Evolutionary conservation across 164 flowering plant species (phyloP), one percentile per base, ranked within the genome.

Genomic region (Protea cynaroides): DNA sequence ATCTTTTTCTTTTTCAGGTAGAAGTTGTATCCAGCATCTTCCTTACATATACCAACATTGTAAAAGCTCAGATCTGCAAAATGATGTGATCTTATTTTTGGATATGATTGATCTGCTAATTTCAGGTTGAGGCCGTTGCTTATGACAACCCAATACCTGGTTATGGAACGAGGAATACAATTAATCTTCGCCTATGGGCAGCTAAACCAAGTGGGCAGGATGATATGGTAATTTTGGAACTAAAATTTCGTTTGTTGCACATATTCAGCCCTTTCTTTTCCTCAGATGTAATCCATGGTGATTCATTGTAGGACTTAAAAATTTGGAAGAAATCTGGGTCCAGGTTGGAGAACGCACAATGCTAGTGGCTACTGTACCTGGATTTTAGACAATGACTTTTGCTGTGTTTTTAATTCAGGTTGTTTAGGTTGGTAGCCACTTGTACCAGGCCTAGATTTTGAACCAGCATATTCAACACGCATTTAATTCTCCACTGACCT

Each of bases 71-170:
- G 25, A 7, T 53, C 0, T 53, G 56, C 58, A 8, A 11, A 21
- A 53, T 37, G 59, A n/a, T 8, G 7, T 51, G 15, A 23, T 12
- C n/a, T 55, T 55, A 4, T 9, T 51, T 15, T 29, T 50, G 23
- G 44, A 34, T 25, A 23, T 72, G 56, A 47, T 56, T 62, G 44
- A 18, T n/a, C 21, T 59, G 56, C 57, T 37, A 18, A 49, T 74
- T 56, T 29, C 64, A 81, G 85, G 85, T 84, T 64, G 85, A 84
- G 74, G 88, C 86, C 40, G 83, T 82, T 54, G 86, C 86, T 24
- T 80, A 84, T 75, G 88, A 84, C 71, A 79, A 80, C 57, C 88
- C 88, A n/a, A 74, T 84, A 59, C 86, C 84, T 62, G 88, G 88
- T 62, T 82, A 77, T 71, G 84, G 82, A 70, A 84, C 88, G 40